Conservation (phyloP, 164 flowering plant species). For the Vitis rupestris region DNA sequence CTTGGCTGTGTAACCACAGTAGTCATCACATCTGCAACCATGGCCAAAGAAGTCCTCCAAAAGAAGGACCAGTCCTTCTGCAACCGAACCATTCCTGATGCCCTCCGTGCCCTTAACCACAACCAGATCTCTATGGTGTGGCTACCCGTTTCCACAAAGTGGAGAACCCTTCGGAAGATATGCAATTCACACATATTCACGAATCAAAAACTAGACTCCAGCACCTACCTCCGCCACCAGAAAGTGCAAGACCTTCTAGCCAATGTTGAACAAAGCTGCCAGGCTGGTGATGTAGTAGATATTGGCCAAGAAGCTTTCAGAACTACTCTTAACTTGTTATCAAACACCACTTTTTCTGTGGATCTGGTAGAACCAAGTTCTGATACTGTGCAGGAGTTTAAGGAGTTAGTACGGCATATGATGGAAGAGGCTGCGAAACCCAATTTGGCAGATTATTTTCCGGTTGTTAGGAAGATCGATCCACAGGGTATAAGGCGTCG, state of each 20-base stretch:
- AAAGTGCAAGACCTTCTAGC: slow-evolving; percentile 30
- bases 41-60: slow-evolving; percentile 34
- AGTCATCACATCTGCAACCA: slow-evolving; percentile 22
- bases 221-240: slow-evolving; percentile 15
- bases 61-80: slow-evolving; percentile 27
- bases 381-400: slow-evolving; percentile 14
- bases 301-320: slow-evolving; percentile 34
- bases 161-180: slow-evolving; percentile 33
- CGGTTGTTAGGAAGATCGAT: slow-evolving; percentile 27
- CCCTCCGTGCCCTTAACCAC: slow-evolving; percentile 17
- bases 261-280: slow-evolving; percentile 5
- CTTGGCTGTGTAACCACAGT: slow-evolving; percentile 28
- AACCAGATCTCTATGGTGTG: slow-evolving; percentile 6
- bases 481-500: slow-evolving; percentile 26
- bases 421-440: too few relatives aligned
- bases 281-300: slow-evolving; percentile 17
- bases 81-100: slow-evolving; percentile 20
- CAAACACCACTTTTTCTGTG: slow-evolving; percentile 27
- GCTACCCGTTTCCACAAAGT: slow-evolving; percentile 16
- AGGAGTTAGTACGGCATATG: slow-evolving; percentile 3
- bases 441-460: slow-evolving; percentile 39
- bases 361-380: slow-evolving; percentile 22
- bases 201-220: slow-evolving; percentile 21
- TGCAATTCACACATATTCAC: slow-evolving; percentile 24
- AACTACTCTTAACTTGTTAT: slow-evolving; percentile 28